Conservation (phyloP, 1,284 basidiomycete species). For the Rhodotorula sp. region DNA sequence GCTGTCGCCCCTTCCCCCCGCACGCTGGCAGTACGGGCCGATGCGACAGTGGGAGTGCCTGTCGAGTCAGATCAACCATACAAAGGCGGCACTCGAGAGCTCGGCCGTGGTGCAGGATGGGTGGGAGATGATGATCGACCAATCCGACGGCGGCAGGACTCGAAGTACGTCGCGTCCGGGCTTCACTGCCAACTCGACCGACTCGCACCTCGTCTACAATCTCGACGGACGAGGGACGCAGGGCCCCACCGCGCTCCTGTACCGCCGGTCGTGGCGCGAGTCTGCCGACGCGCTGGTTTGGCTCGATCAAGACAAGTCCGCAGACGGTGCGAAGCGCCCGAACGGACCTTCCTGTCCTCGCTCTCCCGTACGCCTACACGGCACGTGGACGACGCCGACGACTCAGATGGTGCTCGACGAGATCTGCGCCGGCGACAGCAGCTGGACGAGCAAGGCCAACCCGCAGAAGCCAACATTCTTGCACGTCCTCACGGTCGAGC, state of each 20-base stretch:
- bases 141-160: background rate
- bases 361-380: background rate
- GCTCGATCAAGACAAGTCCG: constrained; percentile 1
- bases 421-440: background rate
- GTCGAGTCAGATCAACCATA: constrained; percentile 5
- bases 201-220: background rate
- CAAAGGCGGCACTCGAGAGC: background rate
- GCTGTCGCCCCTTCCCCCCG: background rate
- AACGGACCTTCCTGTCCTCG: background rate
- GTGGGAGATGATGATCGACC: background rate
- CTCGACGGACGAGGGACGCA: background rate
- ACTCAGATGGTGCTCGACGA: constrained; percentile 11
- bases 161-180: background rate
- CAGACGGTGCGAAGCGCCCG: background rate
- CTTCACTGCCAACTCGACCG: background rate
- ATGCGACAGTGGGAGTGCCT: background rate
- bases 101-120: background rate
- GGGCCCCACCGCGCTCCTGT: constrained; percentile 4
- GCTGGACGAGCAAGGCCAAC: background rate
- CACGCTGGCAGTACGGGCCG: constrained; percentile 7
- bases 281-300: constrained; percentile 7
- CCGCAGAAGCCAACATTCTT: background rate
- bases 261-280: background rate
- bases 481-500: background rate
- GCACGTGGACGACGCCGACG: background rate